Base-by-base conservation (phyloP, 1,284 basidiomycete species). In the Stygiomarasmius scandens region DNA sequence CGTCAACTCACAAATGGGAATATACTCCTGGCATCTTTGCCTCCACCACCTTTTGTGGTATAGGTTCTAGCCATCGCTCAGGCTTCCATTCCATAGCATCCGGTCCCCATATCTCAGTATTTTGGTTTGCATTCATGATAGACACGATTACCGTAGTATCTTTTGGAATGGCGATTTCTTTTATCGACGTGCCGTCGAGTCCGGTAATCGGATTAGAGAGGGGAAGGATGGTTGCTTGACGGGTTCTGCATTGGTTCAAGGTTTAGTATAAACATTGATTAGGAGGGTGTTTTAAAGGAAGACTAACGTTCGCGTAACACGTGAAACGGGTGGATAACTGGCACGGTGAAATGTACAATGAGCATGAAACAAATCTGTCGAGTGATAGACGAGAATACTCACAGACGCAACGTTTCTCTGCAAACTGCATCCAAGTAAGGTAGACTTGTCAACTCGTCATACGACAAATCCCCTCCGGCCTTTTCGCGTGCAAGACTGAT, bases 361-460 rank as follows among this genome's bases (percentile, higher is more conserved):
- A n/a, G n/a, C n/a, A n/a, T n/a, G n/a, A n/a, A n/a, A n/a, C n/a
- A n/a, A n/a, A n/a, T n/a, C n/a, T n/a, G n/a, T n/a, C n/a, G 8
- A 34, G 32, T 14, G 32, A 14, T 14, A 8, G 32, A 34, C 8
- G 32, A 34, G 16, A 19, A 9, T 9, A 41, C 38, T 41, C 38
- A 41, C 38, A 41, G 38, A 41, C 38, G 38, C 38, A 78, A 49
- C 5, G 74, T 77, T 61, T 78, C 77, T 46, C 73, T 66, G 52
- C 73, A 64, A 23, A 79, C 60, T 2, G 72, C 76, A 53, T 78
- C 75, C 29, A 78, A 68, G 58, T 70, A 76, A 8, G 72, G 72
- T 29, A 77, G 66, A 8, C 52, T 48, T 57, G 67, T 63, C 47
- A 78, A 65, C 12, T 65, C 48, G 52, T 77, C 73, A 43, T 77